Base-by-base conservation (phyloP, 352 stramenopile species). In the Phytophthora aleatoria region DNA sequence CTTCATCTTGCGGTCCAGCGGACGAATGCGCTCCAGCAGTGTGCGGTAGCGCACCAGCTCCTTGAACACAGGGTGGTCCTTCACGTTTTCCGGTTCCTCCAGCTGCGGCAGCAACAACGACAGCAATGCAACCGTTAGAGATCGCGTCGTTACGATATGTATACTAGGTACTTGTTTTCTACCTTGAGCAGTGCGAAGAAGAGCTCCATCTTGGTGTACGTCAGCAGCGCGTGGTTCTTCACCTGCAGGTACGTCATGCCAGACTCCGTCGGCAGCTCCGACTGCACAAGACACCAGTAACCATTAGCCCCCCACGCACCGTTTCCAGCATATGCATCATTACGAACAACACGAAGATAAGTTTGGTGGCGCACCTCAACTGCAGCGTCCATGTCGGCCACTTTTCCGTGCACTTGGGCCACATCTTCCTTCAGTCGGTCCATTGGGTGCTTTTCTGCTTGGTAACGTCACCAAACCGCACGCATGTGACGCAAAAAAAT, bases 191-290 rank as follows among this genome's bases (percentile, higher is more conserved):
- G 38, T 5, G 84, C 67, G 61, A 92, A 95, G 66, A 89, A 95
- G 30, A 95, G 81, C 70, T 93, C 86, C 73, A 95, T 81, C 66
- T 94, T 93, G 49, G 85, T 93, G 81, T 95, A 95, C 49, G 72
- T 86, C 51, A 95, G 73, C 56, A 95, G 71, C 52, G 83, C 85
- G 57, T 95, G 87, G 78, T 92, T 95, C 76, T 95, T 95, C 60
- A 95, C 85, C 60, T 95, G 87, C 61, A 95, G 52, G 57, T 87
- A 92, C 49, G 81, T 81, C 77, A 95, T 91, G 47, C 87, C 87
- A 15, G 65, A 50, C 26, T 88, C 73, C 1, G 85, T 91, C 44
- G 72, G 35, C 41, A 93, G 63, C 28, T 92, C 76, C 47, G 68
- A 77, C 81, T 93, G 68, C 27, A 55, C 13, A 42, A 33, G 55